These are phyloP conservation scores for Tinospora cordifolia DNA, from an alignment of 164 flowering plant species.

Conservation along the genomic window DNA sequence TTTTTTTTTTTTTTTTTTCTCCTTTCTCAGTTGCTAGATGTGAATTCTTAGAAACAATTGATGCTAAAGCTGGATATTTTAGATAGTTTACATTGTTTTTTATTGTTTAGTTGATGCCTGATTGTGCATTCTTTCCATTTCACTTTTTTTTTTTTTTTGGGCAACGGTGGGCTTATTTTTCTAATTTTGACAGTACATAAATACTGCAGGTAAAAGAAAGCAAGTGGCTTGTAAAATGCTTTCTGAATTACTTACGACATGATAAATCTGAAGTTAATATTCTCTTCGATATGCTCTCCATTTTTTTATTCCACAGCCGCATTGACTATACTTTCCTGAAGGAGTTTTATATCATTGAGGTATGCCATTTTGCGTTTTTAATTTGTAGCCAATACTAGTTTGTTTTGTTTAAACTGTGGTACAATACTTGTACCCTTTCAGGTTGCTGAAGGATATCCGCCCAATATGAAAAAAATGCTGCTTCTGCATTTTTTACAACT, in stretches of 20 bases:
- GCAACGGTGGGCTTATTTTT: background rate
- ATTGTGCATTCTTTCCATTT: background rate
- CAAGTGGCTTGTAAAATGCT: constrained; percentile 99
- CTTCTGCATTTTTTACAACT: constrained; percentile 72
- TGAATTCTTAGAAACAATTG: too few species aligned
- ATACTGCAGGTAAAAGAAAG: constrained; percentile 89
- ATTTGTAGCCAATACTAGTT: background rate
- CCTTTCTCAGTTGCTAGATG: too few species aligned
- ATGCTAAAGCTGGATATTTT: too few species aligned
- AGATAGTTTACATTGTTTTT: background rate
- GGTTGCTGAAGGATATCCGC: constrained; percentile 96
- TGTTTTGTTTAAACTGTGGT: background rate
- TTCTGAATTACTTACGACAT: constrained; percentile 84
- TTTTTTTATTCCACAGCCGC: constrained; percentile 77
- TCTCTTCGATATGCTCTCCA: constrained; percentile 87
- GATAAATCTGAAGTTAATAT: constrained; percentile 84
- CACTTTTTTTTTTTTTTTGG: too few species aligned
- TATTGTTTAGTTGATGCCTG: background rate
- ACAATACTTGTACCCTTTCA: constrained; percentile 17
- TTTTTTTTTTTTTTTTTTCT: too few species aligned
- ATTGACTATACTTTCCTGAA: constrained; percentile 95
- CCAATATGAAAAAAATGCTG: constrained; percentile 75
- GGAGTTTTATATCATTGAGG: constrained; percentile 98
- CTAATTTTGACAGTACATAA: background rate
- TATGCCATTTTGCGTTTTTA: constrained; percentile 16